Evolutionary conservation across 1,139 yeast genomes (phyloP), one percentile per base, ranked within the genome.

Genomic region (Candida labiduridarum): DNA sequence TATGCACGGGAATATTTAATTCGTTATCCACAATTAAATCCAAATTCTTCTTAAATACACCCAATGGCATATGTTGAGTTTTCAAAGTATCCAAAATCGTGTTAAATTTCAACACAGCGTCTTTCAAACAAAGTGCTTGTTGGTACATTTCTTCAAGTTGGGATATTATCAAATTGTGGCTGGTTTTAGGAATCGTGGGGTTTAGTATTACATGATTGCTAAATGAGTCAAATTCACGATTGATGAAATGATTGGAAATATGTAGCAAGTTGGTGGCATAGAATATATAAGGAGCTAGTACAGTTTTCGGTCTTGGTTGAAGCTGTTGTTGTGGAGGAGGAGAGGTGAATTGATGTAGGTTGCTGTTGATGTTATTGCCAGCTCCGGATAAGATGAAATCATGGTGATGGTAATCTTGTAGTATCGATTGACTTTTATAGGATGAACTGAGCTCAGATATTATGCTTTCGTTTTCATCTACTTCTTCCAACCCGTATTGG

Each of bases 251-350:
- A 22, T 55, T 54, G 7, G 56, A 35, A 38, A 64, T 49, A 22
- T 52, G 48, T 15, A 48, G 48, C 33, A 64, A 53, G 46, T 60
- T 62, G 10, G 56, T 47, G 10, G 65, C 59, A 48, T 61, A 56
- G 47, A 60, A 64, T 10, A 58, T 11, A 47, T 64, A 63, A 40
- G 61, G 59, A 29, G 56, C 52, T 36, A 58, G 48, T 44, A 56
- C 14, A 47, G 47, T 14, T 49, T 31, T 34, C 49, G 45, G 16
- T 52, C 47, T 41, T 42, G 48, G 27, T 31, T 48, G 38, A 18
- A 45, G 22, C 11, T 40, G 41, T 29, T 14, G 41, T 38, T 38
- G 14, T 19, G n/a, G 29, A 11, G 25, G 29, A 4, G 41, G 34
- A 14, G 19, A 11, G 7, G 30, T 11, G 16, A 16, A 33, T 27